Conservation (phyloP, 352 stramenopile species). For the Phytopythium aichiense region DNA sequence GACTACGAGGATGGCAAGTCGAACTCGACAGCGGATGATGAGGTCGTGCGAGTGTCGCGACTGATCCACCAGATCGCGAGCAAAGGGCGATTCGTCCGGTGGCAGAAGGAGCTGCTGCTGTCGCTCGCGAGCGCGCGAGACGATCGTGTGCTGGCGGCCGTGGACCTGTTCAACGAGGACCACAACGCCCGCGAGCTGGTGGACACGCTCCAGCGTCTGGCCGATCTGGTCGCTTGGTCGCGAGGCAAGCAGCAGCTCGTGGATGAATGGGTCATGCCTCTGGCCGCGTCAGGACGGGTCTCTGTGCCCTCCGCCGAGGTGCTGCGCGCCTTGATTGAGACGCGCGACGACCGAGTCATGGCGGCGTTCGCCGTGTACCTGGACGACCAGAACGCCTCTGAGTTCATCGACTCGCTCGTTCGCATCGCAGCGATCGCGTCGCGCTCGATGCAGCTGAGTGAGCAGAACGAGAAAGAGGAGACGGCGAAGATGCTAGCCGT, state of each 20-base stretch:
- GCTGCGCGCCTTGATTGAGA: conserved; percentile 38
- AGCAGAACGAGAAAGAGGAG: conserved; percentile 16
- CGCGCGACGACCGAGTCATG: conserved; percentile 59
- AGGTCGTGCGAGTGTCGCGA: conserved; percentile 19
- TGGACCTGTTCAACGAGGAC: conserved; percentile 55
- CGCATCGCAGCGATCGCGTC: conserved; percentile 25
- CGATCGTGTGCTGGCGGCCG: conserved; percentile 43
- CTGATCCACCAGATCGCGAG: conserved; percentile 33
- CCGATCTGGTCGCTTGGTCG: conserved; percentile 61
- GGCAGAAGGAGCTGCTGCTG: conserved; percentile 64
- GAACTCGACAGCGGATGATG: conserved; percentile 9
- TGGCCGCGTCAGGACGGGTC: conserved; percentile 30
- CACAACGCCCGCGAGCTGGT: conserved; percentile 39
- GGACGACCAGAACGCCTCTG: conserved; percentile 52
- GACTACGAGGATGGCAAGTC: conserved; percentile 1
- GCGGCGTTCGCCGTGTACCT: conserved; percentile 64
- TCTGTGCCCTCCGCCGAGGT: conserved; percentile 18
- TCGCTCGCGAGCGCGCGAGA: conserved; percentile 35
- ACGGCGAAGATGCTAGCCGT: conserved; percentile 15
- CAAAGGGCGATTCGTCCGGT: conserved; percentile 35
- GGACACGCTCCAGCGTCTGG: conserved; percentile 53
- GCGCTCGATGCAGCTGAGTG: conserved; percentile 3
- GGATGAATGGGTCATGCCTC: conserved; percentile 45
- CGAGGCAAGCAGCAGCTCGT: conserved; percentile 45
- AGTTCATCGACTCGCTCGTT: conserved; percentile 58